These are phyloP conservation scores for Kodamaea nitidulidarum DNA, from an alignment of 805 yeast species.

Conservation along the genomic window DNA sequence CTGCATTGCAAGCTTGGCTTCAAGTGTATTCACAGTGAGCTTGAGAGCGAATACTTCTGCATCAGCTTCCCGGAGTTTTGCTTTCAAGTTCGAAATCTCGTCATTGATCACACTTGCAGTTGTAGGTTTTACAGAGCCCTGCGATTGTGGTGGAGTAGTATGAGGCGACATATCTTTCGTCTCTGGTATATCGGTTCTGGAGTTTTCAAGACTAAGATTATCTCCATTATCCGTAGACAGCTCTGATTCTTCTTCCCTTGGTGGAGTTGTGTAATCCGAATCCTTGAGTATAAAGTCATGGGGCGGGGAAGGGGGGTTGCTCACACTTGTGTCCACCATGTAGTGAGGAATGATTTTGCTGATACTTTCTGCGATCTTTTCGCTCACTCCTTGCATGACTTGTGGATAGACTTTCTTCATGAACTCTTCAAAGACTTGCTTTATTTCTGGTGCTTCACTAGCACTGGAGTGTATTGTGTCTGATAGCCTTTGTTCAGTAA, in stretches of 20 bases:
- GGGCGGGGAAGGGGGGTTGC: not conserved
- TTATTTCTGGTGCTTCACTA: constrained; percentile 2
- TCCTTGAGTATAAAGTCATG: not conserved
- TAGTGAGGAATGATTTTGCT: not conserved
- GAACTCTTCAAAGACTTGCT: constrained; percentile 9
- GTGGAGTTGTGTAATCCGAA: constrained; percentile 1
- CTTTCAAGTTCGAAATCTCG: not conserved
- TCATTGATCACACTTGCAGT: not conserved
- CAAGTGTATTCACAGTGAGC: not conserved
- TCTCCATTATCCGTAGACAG: not conserved
- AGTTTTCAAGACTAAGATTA: not conserved
- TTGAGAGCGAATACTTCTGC: not conserved
- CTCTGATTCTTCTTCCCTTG: not conserved
- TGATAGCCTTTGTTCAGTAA: not conserved
- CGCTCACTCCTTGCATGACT: constrained; percentile 12
- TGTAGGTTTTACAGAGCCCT: constrained; percentile 11
- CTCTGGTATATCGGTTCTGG: not conserved
- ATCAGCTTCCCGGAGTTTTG: not conserved
- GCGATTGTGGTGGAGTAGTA: constrained; percentile 34
- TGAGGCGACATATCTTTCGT: constrained; percentile 15
- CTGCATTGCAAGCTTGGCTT: not conserved
- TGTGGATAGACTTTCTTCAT: constrained; percentile 11
- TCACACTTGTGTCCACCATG: not conserved
- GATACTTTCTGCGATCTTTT: constrained; percentile 6
- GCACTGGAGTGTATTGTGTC: not conserved